Evolutionary conservation across 2,329 filamentous ascomycete genomes (phyloP).

Genomic region (Neofusicoccum sp.): DNA sequence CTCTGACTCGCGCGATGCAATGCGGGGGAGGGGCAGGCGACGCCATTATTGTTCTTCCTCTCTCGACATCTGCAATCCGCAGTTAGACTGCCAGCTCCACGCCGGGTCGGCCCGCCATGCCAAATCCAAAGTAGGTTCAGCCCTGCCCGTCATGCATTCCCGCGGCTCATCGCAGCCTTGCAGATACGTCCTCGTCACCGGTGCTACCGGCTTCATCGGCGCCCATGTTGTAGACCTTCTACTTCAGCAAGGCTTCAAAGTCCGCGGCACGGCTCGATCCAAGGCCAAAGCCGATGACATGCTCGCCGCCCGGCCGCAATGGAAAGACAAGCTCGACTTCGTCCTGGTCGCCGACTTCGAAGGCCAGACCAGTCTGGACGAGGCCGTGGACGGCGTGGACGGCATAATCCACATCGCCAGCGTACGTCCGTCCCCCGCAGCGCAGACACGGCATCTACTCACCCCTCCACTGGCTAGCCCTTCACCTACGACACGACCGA

Average conservation of each 20-base stretch:
- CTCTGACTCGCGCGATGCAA: not conserved
- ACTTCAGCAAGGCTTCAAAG: conserved; percentile 19
- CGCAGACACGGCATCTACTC: not conserved
- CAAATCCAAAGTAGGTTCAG: not conserved
- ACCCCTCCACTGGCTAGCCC: not conserved
- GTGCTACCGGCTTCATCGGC: conserved; percentile 28
- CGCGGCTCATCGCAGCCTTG: not conserved
- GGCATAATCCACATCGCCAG: conserved; percentile 48
- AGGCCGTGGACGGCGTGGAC: conserved; percentile 43
- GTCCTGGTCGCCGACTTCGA: conserved; percentile 46
- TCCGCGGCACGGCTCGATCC: conserved; percentile 22
- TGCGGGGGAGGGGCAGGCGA: not conserved
- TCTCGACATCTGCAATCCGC: not conserved
- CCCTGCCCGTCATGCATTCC: not conserved
- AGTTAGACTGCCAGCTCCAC: not conserved
- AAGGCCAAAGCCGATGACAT: conserved; percentile 30
- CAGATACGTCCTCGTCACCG: conserved; percentile 25
- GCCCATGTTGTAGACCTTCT: conserved; percentile 25
- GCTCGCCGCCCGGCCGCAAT: conserved; percentile 39
- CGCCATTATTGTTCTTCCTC: not conserved
- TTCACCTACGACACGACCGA: conserved; percentile 1
- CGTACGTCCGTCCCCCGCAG: conserved; percentile 26
- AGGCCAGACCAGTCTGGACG: conserved; percentile 35
- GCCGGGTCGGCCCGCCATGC: not conserved
- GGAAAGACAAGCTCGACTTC: conserved; percentile 40